Percentiles rank a stretch among this genome's conserved stretches.
phyloP scores from a whole-genome alignment of 2,329 filamentous ascomycete species.

The Diaporthe sp. region DNA sequence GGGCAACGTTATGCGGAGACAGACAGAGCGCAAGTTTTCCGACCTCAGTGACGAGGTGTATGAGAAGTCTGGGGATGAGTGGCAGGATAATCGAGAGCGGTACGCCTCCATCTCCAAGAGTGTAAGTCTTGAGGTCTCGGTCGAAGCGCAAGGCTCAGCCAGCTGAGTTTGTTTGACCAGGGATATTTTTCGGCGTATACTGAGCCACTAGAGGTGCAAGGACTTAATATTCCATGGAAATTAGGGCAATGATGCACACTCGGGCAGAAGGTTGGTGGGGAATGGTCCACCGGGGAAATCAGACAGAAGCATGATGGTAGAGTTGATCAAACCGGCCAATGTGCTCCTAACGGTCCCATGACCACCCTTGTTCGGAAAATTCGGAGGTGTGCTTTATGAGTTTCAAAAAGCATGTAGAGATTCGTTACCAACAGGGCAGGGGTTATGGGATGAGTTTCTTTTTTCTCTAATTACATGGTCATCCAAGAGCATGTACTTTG shows the following conservation, averaged over 20 bases:
- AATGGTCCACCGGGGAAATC: not conserved
- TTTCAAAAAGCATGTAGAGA: not conserved
- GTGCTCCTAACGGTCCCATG: not conserved
- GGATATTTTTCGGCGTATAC: not conserved
- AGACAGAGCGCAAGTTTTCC: constrained; percentile 24
- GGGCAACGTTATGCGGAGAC: constrained; percentile 27
- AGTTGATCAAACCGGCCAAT: not conserved
- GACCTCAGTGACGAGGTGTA: constrained; percentile 1
- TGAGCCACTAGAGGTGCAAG: constrained; percentile 1
- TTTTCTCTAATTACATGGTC: not conserved
- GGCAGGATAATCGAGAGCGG: constrained; percentile 30
- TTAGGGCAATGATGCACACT: not conserved
- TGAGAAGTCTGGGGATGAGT: constrained; percentile 25
- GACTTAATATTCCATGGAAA: not conserved
- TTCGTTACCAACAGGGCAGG: not conserved
- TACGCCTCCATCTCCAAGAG: constrained; percentile 32
- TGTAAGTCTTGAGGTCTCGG: constrained; percentile 21
- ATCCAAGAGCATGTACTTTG: no score
- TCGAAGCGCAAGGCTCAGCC: not conserved
- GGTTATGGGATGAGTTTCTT: not conserved
- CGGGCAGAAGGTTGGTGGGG: not conserved
- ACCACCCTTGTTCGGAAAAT: not conserved
- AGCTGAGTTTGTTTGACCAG: constrained; percentile 4
- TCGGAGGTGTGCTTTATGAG: not conserved
- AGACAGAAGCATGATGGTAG: not conserved